phyloP scores from a whole-genome alignment of 768 basidiomycete species.

The Tricholoma sp. region DNA sequence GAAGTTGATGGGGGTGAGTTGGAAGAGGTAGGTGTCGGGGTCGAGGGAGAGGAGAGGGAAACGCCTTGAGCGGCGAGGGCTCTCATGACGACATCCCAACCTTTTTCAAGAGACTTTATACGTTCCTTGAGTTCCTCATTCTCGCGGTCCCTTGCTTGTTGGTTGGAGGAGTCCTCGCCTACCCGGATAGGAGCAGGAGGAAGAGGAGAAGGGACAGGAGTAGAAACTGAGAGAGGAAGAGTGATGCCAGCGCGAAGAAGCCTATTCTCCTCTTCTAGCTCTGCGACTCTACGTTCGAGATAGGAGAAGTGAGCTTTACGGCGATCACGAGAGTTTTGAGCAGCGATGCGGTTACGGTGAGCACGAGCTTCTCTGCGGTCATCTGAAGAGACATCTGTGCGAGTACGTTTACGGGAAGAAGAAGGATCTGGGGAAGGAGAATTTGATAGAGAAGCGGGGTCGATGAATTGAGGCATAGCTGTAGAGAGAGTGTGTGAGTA shows the following conservation, averaged over 20 bases:
- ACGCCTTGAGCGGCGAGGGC: slow-evolving; percentile 68
- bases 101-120: slow-evolving; percentile 71
- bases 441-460: slow-evolving; percentile 28
- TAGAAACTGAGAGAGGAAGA: slow-evolving; percentile 16
- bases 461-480: slow-evolving; percentile 15
- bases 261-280: slow-evolving; percentile 83
- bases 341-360: slow-evolving; percentile 89
- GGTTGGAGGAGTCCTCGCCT: slow-evolving; percentile 14
- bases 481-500: background rate
- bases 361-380: slow-evolving; percentile 86
- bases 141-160: slow-evolving; percentile 51
- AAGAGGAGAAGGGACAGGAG: slow-evolving; percentile 20
- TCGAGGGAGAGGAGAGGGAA: slow-evolving; percentile 41
- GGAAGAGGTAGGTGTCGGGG: slow-evolving; percentile 21
- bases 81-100: slow-evolving; percentile 78
- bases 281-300: slow-evolving; percentile 61
- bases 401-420: slow-evolving; percentile 68
- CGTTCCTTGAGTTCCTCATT: slow-evolving; percentile 73
- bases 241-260: slow-evolving; percentile 55
- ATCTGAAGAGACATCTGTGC: slow-evolving; percentile 58
- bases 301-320: slow-evolving; percentile 76
- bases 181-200: slow-evolving; percentile 11
- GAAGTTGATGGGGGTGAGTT: slow-evolving; percentile 16
- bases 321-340: slow-evolving; percentile 88
- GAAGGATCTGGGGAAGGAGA: slow-evolving; percentile 23